Conservation (phyloP, 2,329 filamentous ascomycete species). For the Aspergillus quadricinctus region DNA sequence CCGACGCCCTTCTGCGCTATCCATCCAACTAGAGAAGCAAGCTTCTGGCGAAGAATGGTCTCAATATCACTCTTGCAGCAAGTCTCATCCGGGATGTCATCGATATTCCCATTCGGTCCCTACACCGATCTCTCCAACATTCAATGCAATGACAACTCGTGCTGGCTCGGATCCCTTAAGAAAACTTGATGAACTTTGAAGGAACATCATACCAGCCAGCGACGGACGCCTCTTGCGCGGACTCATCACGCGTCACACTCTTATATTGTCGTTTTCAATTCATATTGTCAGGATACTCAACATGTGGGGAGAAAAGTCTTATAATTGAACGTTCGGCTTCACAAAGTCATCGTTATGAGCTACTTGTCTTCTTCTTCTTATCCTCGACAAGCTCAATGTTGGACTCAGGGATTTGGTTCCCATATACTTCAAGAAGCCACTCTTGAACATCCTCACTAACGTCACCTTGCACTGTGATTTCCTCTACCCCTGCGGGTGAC, state of each 20-base stretch:
- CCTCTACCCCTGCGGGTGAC: conserved; percentile 77
- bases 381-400: conserved; percentile 95
- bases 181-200: conserved; percentile 29
- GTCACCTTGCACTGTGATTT: conserved; percentile 97
- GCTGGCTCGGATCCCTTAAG: conserved; percentile 22
- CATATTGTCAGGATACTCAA: conserved; percentile 24
- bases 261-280: conserved; percentile 2
- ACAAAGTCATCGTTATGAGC: conserved; percentile 11
- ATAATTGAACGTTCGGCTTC: background rate
- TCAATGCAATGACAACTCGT: conserved; percentile 4
- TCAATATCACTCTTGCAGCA: background rate
- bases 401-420: conserved; percentile 80
- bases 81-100: background rate
- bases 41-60: background rate
- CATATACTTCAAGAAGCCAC: conserved; percentile 81
- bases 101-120: conserved; percentile 2
- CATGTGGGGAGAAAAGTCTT: background rate
- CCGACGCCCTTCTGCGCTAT: background rate
- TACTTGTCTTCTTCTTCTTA: conserved; percentile 77
- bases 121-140: background rate
- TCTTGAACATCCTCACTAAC: conserved; percentile 92
- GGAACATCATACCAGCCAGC: background rate
- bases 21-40: background rate
- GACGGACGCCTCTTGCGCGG: conserved; percentile 4
- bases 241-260: background rate